Base-by-base conservation (phyloP, 2,329 filamentous ascomycete species). In the Aureobasidium vineae region DNA sequence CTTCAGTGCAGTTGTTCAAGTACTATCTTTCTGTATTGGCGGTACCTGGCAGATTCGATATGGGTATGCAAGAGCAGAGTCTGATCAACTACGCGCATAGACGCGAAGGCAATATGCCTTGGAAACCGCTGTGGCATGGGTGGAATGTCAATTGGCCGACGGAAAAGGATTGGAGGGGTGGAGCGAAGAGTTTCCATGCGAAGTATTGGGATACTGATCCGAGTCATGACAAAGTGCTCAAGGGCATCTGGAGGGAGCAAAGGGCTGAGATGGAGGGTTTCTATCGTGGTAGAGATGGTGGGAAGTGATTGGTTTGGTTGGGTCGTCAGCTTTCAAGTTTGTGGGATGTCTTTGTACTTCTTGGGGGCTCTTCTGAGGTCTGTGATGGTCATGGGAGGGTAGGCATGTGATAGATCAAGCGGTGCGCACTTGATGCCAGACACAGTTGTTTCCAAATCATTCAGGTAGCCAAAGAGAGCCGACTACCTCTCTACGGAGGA, bases 61-160 rank as follows among this genome's bases (percentile, higher is more conserved):
- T 74, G 1, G 63, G 68, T 1, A 74, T 75, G 31, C 74, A 74
- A 23, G 77, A 79, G 70, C 77, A 79, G 72, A 75, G 76, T 67
- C 64, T 79, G 60, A 67, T 79, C 52, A 79, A 79, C 54, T 77
- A 79, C 57, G 77, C 76, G 38, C 77, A 79, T 67, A 70, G 76
- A 2, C 68, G 70, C 13, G 75, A 76, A 1, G 77, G 78, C 0
- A 76, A 76, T 21, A 79, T 80, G 78, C 77, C 78, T 1, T 79
- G 77, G 77, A 73, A 72, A 65, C 74, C 73, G 60, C 65, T 79
- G 26, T 75, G 75, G 70, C 74, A 77, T 66, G 73, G 72, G 1
- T 79, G 77, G 76, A 78, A 77, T 66, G 76, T 77, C 19, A 76
- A 77, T 54, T 78, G 75, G 73, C 77, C 78, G 4, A 77, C 71